A percentile compares a stretch with the other conserved stretches of the same genome.
Conservation (phyloP, 2,329 filamentous ascomycete genomes). For the Pseudogymnoascus sp. region DNA sequence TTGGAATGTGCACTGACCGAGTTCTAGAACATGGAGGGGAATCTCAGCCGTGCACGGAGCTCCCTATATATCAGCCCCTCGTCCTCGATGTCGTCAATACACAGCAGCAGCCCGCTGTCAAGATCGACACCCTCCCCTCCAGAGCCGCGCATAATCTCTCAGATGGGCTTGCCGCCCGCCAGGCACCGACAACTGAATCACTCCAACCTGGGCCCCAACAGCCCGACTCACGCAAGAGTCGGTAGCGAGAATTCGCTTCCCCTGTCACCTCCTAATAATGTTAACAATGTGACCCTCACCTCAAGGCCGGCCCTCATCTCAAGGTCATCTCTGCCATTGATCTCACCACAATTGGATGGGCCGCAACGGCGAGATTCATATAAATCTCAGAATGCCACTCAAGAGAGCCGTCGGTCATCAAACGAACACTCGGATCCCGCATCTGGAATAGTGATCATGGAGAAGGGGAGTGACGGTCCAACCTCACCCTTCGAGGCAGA, state of each 20-base stretch:
- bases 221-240: constrained; percentile 50
- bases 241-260: constrained; percentile 54
- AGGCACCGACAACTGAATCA: constrained; percentile 22
- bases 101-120: constrained; percentile 32
- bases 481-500: neutral
- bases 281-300: neutral
- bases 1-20: neutral
- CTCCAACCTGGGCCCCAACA: constrained; percentile 23
- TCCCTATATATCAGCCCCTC: constrained; percentile 51
- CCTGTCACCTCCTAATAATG: constrained; percentile 33
- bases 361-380: neutral
- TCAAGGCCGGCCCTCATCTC: neutral
- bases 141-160: constrained; percentile 16
- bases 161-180: constrained; percentile 18
- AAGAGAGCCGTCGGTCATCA: neutral
- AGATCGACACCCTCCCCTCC: constrained; percentile 27
- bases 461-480: neutral
- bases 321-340: neutral
- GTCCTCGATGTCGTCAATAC: constrained; percentile 39
- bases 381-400: neutral
- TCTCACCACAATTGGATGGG: neutral
- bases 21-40: constrained; percentile 82
- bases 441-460: neutral
- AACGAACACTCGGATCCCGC: neutral
- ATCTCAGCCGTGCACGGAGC: constrained; percentile 70